Evolutionary conservation across 2,329 filamentous ascomycete species (phyloP), one percentile per base, ranked within the genome.

Genomic region (Simplicillium sp.): DNA sequence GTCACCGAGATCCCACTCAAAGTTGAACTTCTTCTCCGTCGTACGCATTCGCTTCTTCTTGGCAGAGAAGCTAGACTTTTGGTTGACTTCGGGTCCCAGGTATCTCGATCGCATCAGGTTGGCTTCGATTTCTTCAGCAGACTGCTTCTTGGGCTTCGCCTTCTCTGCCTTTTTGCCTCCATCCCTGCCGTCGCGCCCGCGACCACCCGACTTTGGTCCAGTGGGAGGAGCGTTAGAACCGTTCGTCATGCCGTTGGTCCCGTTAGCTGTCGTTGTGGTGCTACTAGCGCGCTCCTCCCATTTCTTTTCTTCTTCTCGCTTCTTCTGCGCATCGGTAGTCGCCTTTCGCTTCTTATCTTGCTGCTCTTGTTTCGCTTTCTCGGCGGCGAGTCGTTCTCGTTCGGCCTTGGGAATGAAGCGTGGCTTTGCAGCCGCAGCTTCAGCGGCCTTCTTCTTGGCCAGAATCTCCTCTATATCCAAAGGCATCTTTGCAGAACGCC

Each of bases 11-110:
- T 95, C 94, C 92, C 92, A 98, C 53, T 94, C 92, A 54, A 98
- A 98, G 54, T 96, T 98, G 69, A 98, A 98, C 60, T 98, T 97
- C 64, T 89, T 87, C 56, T 95, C 90, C 1, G 87, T 92, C 2
- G 88, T 94, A 46, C 90, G 76, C 66, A 86, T 84, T 42, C 90
- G 77, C 70, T 97, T 97, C 74, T 97, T 98, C 67, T 92, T 87
- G 1, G 89, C 89, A 0, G 88, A 94, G 56, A 97, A 96, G 31
- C 77, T 94, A 4, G 84, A 89, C 42, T 71, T 74, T 48, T 82
- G 77, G 49, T 92, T 94, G 39, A 85, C 79, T 48, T 95, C 87
- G 1, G 87, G 84, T 3, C 92, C 92, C 75, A 97, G 89, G 56
- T 98, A 98, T 46, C 87, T 74, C 50, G 87, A 80, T 44, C 85